Evolutionary conservation across 2,329 filamentous ascomycete species (phyloP).

Genomic region (Aspergillus sp.): DNA sequence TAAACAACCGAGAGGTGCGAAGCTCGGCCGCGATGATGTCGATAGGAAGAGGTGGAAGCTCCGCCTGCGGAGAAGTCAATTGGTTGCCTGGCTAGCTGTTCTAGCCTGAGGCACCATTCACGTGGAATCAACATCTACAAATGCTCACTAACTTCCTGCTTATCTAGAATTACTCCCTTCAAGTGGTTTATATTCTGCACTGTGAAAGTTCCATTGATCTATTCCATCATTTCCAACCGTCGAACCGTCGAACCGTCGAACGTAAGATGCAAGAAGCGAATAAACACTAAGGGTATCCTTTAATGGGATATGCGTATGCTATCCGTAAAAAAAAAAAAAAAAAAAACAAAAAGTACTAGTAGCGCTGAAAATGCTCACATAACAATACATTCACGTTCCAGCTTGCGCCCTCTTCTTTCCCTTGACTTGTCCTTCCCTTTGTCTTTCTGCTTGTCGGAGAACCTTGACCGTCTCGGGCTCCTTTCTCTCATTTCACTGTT

Average conservation of each 20-base stretch:
- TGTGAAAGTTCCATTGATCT: background rate
- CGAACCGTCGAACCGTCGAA: background rate
- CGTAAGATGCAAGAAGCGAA: background rate
- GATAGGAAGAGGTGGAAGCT: background rate
- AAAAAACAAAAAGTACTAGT: background rate
- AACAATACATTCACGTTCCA: conserved; percentile 45
- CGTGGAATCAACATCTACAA: too few relatives aligned
- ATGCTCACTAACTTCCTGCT: too few relatives aligned
- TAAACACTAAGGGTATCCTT: background rate
- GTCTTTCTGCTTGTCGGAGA: conserved; percentile 23
- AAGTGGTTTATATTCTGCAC: background rate
- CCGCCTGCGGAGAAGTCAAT: conserved; percentile 3
- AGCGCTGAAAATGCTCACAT: conserved; percentile 32
- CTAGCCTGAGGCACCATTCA: background rate
- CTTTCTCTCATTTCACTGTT: conserved; percentile 26
- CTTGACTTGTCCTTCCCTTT: conserved; percentile 35
- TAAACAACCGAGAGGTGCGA: background rate
- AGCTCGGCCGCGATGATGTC: background rate
- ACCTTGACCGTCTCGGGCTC: conserved; percentile 22
- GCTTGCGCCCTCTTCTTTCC: conserved; percentile 36
- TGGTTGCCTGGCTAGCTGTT: background rate
- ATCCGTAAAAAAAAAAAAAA: background rate
- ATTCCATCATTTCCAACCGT: background rate
- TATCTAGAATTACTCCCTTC: too few relatives aligned
- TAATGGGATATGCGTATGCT: background rate